Conservation (phyloP, 225 moss, liverwort and hornwort genomes). For the Antitrichia curtipendula region DNA sequence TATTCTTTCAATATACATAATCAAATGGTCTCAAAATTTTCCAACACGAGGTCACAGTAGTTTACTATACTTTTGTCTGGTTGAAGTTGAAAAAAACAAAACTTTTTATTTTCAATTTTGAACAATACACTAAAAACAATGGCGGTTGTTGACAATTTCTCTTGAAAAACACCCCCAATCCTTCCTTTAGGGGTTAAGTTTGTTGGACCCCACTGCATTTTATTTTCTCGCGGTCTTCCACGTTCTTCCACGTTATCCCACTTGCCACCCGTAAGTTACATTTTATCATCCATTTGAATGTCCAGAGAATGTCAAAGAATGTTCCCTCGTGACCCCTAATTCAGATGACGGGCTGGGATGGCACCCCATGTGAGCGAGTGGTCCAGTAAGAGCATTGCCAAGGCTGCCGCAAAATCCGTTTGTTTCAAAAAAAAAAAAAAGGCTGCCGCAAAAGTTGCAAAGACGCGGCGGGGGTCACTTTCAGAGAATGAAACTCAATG, state of each 20-base stretch:
- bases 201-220: too few species aligned
- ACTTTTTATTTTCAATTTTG: too few species aligned
- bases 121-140: too few species aligned
- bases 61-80: background rate
- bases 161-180: too few species aligned
- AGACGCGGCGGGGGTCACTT: background rate
- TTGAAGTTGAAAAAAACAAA: too few species aligned
- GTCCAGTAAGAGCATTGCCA: background rate
- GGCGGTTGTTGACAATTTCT: too few species aligned
- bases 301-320: background rate
- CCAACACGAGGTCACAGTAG: rapidly evolving
- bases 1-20: background rate
- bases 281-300: background rate
- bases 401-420: rapidly evolving
- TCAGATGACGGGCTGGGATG: background rate
- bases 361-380: background rate
- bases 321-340: background rate
- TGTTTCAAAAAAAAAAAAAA: too few species aligned
- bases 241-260: too few species aligned
- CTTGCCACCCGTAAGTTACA: too few species aligned
- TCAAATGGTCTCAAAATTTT: background rate
- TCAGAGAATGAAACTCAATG: background rate
- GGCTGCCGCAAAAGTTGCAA: background rate
- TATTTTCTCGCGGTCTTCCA: too few species aligned
- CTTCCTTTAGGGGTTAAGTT: too few species aligned